Evolutionary conservation across 2,329 filamentous ascomycete genomes (phyloP), one percentile per base, ranked within the genome.

Genomic region (Bretziella fagacearum): DNA sequence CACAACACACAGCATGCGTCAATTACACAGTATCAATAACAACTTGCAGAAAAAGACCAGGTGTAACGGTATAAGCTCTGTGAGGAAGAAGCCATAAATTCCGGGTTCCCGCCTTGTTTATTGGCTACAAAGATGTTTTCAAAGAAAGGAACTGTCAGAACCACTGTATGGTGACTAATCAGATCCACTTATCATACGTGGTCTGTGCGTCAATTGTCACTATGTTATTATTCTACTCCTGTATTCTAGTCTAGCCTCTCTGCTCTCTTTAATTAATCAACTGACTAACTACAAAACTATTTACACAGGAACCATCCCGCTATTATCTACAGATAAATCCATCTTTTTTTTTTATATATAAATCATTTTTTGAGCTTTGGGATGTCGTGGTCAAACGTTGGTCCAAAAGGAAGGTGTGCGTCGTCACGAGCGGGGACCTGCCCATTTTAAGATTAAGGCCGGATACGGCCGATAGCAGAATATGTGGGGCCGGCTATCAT

Each of bases 401-500:
- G n/a, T n/a, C n/a, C n/a, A n/a, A 10, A 2, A 7, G 35, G 10
- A 39, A 39, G 35, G 5, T 39, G n/a, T n/a, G 18, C 35, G 35
- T 39, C 35, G 35, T 39, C 35, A 39, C 17, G n/a, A 18, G 35
- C 18, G 35, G 10, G 35, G 35, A 33, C 18, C 18, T 39, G 8
- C 18, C 18, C n/a, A n/a, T n/a, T n/a, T n/a, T n/a, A n/a, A n/a
- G 20, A 22, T n/a, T 20, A 22, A 20, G 23, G 35, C 35, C 35
- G 35, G 18, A 39, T 39, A 39, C 35, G 35, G 35, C 35, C 35
- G 35, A 39, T 39, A 39, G 23, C 17, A 8, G 35, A 22, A 36
- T n/a, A 18, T 10, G 4, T 23, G 7, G 35, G 15, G 6, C 15
- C 18, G 35, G 7, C 11, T 39, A 7, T 20, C n/a, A 39, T 39